Evolutionary conservation across 176 grass and related monocot species (phyloP).

Genomic region (Areca catechu): DNA sequence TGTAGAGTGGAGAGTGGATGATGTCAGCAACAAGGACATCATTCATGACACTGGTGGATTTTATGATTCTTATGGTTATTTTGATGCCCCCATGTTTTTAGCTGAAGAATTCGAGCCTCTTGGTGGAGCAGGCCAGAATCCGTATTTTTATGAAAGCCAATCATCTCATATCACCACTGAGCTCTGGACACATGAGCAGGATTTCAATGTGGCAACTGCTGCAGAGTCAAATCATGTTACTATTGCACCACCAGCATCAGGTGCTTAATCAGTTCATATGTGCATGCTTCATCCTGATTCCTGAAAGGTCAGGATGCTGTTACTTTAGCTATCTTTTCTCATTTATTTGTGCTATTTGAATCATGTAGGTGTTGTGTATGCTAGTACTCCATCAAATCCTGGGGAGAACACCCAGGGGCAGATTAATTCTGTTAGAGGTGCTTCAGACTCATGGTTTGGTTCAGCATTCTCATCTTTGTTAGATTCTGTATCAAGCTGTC

Average conservation of each 20-base stretch:
- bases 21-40: constrained; percentile 14
- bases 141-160: constrained; percentile 33
- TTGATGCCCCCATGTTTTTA: constrained; percentile 41
- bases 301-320: background rate
- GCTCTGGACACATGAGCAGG: constrained; percentile 35
- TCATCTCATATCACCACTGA: constrained; percentile 30
- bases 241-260: constrained; percentile 40
- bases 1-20: constrained; percentile 25
- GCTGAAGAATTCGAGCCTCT: constrained; percentile 31
- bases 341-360: constrained; percentile 20
- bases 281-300: background rate
- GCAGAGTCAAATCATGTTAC: constrained; percentile 31
- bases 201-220: constrained; percentile 25
- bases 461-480: constrained; percentile 47
- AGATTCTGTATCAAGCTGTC: constrained; percentile 63
- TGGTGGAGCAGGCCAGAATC: constrained; percentile 24
- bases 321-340: background rate
- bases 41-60: constrained; percentile 18
- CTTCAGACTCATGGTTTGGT: constrained; percentile 56
- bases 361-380: constrained; percentile 36
- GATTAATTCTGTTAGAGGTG: constrained; percentile 5
- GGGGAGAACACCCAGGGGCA: constrained; percentile 9
- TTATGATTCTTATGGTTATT: constrained; percentile 33
- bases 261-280: constrained; percentile 27
- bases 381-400: constrained; percentile 20